Evolutionary conservation across 805 yeast species (phyloP).

Genomic region (Cyberlindnera euphorbiae): DNA sequence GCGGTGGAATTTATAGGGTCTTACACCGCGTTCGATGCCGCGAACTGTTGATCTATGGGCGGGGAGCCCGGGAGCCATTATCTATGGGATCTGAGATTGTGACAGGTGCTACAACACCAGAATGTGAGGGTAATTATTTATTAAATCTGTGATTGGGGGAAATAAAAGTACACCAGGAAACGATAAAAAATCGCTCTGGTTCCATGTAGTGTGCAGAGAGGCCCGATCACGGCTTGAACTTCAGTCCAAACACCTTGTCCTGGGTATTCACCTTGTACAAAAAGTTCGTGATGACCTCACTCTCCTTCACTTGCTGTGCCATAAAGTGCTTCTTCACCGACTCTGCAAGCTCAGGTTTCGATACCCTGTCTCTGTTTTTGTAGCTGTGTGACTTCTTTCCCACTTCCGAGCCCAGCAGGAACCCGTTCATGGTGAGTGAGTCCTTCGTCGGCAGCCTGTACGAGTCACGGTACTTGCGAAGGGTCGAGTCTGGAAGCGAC

Average conservation of each 20-base stretch:
- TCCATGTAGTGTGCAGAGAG: too few species aligned
- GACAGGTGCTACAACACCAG: too few species aligned
- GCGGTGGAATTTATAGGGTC: too few species aligned
- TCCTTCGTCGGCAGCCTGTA: constrained; percentile 54
- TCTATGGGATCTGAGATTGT: too few species aligned
- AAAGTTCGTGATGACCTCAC: constrained; percentile 84
- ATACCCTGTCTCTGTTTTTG: constrained; percentile 38
- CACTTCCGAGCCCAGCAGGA: constrained; percentile 59
- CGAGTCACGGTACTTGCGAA: constrained; percentile 63
- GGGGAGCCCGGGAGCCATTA: too few species aligned
- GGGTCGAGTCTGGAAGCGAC: constrained; percentile 51
- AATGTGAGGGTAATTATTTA: too few species aligned
- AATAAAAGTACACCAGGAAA: too few species aligned
- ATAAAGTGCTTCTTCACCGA: constrained; percentile 67
- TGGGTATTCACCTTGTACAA: constrained; percentile 80
- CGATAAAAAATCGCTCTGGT: too few species aligned
- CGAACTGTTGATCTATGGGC: too few species aligned
- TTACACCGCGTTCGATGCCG: too few species aligned
- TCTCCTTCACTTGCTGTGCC: constrained; percentile 59
- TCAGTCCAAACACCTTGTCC: constrained; percentile 39
- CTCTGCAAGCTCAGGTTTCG: constrained; percentile 55
- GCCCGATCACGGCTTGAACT: constrained; percentile 22
- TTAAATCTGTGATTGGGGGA: too few species aligned
- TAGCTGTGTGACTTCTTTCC: constrained; percentile 63
- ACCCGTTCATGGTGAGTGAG: constrained; percentile 65